Conservation (phyloP, 1,284 basidiomycete genomes). For the Puccinia coronata region DNA sequence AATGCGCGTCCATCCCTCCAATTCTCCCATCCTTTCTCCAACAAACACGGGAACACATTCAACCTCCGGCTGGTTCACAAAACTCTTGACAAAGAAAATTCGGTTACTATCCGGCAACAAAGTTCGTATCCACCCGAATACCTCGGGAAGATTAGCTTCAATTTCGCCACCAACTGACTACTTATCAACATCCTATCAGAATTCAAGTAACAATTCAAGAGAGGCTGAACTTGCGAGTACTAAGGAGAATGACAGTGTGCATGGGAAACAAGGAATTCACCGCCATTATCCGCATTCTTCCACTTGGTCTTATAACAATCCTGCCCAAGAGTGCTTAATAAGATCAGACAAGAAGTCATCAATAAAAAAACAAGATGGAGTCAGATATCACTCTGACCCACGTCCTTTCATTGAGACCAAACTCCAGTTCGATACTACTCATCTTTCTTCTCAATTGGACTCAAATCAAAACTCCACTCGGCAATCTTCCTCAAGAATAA, state of each 20-base stretch:
- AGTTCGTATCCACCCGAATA: neutral
- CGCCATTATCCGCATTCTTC: neutral
- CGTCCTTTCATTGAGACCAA: neutral
- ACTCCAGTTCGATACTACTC: neutral
- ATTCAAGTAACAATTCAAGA: neutral
- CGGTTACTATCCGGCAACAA: neutral
- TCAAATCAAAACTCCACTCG: neutral
- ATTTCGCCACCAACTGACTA: neutral
- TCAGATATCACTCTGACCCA: neutral
- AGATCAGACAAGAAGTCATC: neutral
- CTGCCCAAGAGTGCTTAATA: neutral
- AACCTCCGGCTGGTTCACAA: neutral
- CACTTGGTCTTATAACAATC: neutral
- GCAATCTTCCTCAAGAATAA: neutral
- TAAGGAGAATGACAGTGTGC: slow-evolving; percentile 26
- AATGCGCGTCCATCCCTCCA: neutral
- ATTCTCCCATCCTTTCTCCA: neutral
- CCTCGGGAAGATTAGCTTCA: neutral
- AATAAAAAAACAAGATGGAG: neutral
- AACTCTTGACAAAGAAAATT: slow-evolving; percentile 3
- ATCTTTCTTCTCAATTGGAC: neutral
- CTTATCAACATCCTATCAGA: neutral
- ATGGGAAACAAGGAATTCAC: neutral
- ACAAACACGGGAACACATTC: neutral
- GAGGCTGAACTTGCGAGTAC: slow-evolving; percentile 36